These are phyloP conservation scores for Colletotrichum falcatum DNA, from an alignment of 2,329 filamentous ascomycete species.

Conservation along the genomic window DNA sequence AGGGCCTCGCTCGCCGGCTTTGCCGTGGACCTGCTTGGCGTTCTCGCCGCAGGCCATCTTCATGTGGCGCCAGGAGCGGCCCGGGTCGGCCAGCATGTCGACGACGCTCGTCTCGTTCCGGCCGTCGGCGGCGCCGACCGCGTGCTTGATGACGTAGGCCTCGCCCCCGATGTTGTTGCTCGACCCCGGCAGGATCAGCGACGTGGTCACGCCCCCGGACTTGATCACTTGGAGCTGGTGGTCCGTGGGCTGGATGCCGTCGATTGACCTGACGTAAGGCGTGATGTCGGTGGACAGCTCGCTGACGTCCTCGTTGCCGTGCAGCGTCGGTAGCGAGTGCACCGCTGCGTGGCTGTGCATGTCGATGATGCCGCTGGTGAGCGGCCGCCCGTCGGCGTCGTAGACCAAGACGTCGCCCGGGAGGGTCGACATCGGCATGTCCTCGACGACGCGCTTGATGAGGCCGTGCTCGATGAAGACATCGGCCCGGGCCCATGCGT, in stretches of 20 bases:
- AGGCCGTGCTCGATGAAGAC: slow-evolving; percentile 72
- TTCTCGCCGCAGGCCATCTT: slow-evolving; percentile 84
- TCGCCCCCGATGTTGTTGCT: slow-evolving; percentile 80
- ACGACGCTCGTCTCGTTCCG: slow-evolving; percentile 71
- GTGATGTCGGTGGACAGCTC: slow-evolving; percentile 75
- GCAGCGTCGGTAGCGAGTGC: slow-evolving; percentile 64
- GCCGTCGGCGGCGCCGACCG: slow-evolving; percentile 70
- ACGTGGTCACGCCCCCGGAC: slow-evolving; percentile 77
- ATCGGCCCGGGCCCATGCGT: slow-evolving; percentile 69
- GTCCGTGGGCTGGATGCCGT: slow-evolving; percentile 72
- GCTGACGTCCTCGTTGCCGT: slow-evolving; percentile 70
- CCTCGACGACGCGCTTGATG: slow-evolving; percentile 63
- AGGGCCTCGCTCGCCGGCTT: slow-evolving; percentile 64
- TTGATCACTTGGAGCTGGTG: slow-evolving; percentile 77
- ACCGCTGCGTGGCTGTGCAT: slow-evolving; percentile 78
- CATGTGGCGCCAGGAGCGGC: slow-evolving; percentile 75
- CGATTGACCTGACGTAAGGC: slow-evolving; percentile 75
- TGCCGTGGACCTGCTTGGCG: slow-evolving; percentile 71
- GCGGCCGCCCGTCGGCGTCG: slow-evolving; percentile 68
- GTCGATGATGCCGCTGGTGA: slow-evolving; percentile 78
- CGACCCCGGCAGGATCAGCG: slow-evolving; percentile 74
- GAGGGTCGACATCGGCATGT: slow-evolving; percentile 57
- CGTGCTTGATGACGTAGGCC: slow-evolving; percentile 76
- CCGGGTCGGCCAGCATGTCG: slow-evolving; percentile 75
- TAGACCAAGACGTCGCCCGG: slow-evolving; percentile 63